Percentiles rank a stretch among this genome's conserved stretches.
Evolutionary conservation across 306 rosid genomes (phyloP).

Genomic region (Pyrus pyrifolia): DNA sequence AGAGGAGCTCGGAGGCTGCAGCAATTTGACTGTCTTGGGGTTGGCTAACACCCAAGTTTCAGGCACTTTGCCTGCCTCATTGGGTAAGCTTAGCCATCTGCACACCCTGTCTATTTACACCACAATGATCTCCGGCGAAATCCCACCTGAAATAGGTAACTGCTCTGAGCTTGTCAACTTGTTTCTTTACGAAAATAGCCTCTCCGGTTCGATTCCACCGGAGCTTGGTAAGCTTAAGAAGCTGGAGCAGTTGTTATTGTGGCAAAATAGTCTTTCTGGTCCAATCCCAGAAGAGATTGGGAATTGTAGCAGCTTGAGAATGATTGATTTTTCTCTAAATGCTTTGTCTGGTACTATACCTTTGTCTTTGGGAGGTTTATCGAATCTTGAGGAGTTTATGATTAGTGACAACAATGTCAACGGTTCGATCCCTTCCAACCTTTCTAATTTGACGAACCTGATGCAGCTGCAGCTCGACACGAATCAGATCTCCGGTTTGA

Average conservation of each 20-base stretch:
- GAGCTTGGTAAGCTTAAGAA: constrained; percentile 76
- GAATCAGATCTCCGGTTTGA: constrained; percentile 83
- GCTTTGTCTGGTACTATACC: constrained; percentile 81
- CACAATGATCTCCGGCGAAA: constrained; percentile 85
- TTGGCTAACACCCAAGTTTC: constrained; percentile 72
- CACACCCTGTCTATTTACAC: constrained; percentile 78
- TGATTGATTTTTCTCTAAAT: constrained; percentile 78
- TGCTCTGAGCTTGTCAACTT: constrained; percentile 79
- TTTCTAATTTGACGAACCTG: constrained; percentile 58
- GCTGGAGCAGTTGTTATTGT: constrained; percentile 64
- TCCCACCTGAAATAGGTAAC: constrained; percentile 80
- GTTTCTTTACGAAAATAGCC: constrained; percentile 73
- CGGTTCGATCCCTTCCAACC: constrained; percentile 69
- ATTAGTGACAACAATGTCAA: constrained; percentile 84
- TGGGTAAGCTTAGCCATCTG: constrained; percentile 64
- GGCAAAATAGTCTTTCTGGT: constrained; percentile 81
- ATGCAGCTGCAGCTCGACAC: constrained; percentile 82
- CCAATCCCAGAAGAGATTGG: constrained; percentile 80
- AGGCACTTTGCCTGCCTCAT: constrained; percentile 66
- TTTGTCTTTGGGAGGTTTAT: constrained; percentile 48
- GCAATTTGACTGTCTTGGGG: constrained; percentile 65
- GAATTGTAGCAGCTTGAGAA: constrained; percentile 64
- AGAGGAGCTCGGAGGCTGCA: constrained; percentile 63
- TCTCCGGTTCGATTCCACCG: constrained; percentile 75
- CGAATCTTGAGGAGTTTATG: constrained; percentile 72